Evolutionary conservation across 768 basidiomycete species (phyloP), one percentile per base, ranked within the genome.

Genomic region (Suillus clintonianus): DNA sequence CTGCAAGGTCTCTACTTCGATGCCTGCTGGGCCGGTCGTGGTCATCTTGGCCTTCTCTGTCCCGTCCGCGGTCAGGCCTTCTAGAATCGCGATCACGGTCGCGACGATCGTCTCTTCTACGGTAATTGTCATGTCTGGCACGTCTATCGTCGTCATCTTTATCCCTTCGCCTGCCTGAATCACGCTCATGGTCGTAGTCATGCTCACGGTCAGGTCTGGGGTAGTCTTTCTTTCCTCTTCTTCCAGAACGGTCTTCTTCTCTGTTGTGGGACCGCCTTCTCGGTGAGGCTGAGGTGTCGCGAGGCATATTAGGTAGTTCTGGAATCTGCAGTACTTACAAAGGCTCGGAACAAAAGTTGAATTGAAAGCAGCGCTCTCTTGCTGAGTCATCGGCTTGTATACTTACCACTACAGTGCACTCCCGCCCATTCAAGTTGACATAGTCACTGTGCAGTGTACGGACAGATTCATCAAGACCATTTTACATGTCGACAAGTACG

Each of bases 61-160:
- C 83, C 36, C 80, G 74, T 50, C 86, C 82, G 42, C 76, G 71
- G 69, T 83, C 80, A 27, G 81, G 70, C 42, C 73, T 71, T 58
- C 79, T 61, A 42, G 51, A 47, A 39, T 36, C 67, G 0, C 30
- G 61, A 63, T 37, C 59, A 36, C 27, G 32, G 47, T 63, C 62
- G 47, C 59, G 62, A 48, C 64, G 67, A 51, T 68, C 56, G 19
- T 60, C 64, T 62, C 58, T 50, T 62, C 62, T 67, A 62, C 57
- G 63, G 59, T 51, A 41, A n/a, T 51, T 41, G 32, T 42, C 41
- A 34, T 43, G 48, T 34, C 63, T 47, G 13, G 36, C 27, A 9
- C 34, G 60, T 37, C 68, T 61, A 64, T 71, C 64, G 8, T 67
- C 68, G 60, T 70, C 60, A 48, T 67, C 74, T 19, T 65, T 68